Evolutionary conservation across 331 rosid species (phyloP).

Genomic region (Quercus lobata): DNA sequence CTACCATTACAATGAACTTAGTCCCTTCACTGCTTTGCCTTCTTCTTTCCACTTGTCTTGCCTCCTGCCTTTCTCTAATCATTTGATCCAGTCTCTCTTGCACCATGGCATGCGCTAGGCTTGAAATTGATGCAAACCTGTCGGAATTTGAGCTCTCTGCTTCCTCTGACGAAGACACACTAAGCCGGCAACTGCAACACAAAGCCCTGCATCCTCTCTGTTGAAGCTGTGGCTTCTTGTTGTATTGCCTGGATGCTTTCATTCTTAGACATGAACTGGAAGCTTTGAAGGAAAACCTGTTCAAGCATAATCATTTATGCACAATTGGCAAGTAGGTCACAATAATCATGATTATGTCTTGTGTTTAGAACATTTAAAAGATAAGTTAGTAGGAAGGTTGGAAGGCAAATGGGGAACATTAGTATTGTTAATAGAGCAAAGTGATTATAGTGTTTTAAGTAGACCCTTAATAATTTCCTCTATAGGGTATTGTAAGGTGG

Average conservation of each 20-base stretch:
- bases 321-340: conserved; percentile 62
- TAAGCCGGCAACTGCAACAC: conserved; percentile 80
- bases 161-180: conserved; percentile 87
- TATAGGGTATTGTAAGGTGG: conserved; percentile 43
- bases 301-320: conserved; percentile 56
- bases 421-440: conserved; percentile 34
- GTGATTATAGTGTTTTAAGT: conserved; percentile 53
- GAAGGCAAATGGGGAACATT: conserved; percentile 47
- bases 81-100: conserved; percentile 87
- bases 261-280: conserved; percentile 22
- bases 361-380: conserved; percentile 29
- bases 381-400: conserved; percentile 18
- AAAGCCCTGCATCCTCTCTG: conserved; percentile 62
- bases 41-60: conserved; percentile 37
- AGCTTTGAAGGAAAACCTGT: conserved; percentile 39
- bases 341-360: conserved; percentile 54
- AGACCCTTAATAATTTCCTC: conserved; percentile 36
- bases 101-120: conserved; percentile 92
- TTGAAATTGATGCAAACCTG: conserved; percentile 68
- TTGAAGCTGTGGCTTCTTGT: conserved; percentile 27
- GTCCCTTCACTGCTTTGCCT: conserved; percentile 51
- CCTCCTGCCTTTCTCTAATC: conserved; percentile 57
- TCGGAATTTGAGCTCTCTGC: conserved; percentile 59
- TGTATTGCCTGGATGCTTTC: conserved; percentile 57
- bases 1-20: conserved; percentile 77